Evolutionary conservation across 2,329 filamentous ascomycete species (phyloP).

Genomic region (Microdochium nivale): DNA sequence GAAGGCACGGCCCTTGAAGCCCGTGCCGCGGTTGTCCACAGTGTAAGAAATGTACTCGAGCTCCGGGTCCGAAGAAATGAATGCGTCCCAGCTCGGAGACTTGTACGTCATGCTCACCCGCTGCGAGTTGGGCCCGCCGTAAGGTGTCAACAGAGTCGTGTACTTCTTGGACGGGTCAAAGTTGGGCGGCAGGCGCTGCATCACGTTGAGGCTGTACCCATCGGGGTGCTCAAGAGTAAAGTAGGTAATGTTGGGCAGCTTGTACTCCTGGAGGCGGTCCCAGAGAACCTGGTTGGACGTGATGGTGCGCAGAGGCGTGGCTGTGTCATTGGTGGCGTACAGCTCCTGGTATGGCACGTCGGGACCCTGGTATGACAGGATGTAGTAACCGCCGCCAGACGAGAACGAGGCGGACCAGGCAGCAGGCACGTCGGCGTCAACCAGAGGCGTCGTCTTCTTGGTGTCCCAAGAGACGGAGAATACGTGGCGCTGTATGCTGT

Average conservation of each 20-base stretch:
- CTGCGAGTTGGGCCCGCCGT: constrained; percentile 59
- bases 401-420: constrained; percentile 61
- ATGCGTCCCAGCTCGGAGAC: constrained; percentile 48
- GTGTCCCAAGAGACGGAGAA: constrained; percentile 56
- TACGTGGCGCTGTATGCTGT: constrained; percentile 59
- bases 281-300: constrained; percentile 51
- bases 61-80: constrained; percentile 59
- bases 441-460: constrained; percentile 46
- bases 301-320: constrained; percentile 45
- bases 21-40: constrained; percentile 61
- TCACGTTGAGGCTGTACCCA: constrained; percentile 54
- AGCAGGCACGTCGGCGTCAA: constrained; percentile 49
- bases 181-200: constrained; percentile 55
- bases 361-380: constrained; percentile 56
- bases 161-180: constrained; percentile 57
- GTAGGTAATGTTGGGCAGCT: constrained; percentile 55
- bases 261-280: constrained; percentile 47
- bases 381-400: constrained; percentile 51
- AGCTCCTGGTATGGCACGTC: constrained; percentile 63
- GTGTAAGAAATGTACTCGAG: constrained; percentile 60
- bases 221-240: constrained; percentile 53
- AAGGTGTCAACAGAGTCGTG: constrained; percentile 58
- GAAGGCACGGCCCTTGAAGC: constrained; percentile 54
- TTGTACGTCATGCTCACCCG: constrained; percentile 49
- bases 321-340: constrained; percentile 45